Evolutionary conservation across 1,284 basidiomycete species (phyloP).

Genomic region (Moesziomyces sp.): DNA sequence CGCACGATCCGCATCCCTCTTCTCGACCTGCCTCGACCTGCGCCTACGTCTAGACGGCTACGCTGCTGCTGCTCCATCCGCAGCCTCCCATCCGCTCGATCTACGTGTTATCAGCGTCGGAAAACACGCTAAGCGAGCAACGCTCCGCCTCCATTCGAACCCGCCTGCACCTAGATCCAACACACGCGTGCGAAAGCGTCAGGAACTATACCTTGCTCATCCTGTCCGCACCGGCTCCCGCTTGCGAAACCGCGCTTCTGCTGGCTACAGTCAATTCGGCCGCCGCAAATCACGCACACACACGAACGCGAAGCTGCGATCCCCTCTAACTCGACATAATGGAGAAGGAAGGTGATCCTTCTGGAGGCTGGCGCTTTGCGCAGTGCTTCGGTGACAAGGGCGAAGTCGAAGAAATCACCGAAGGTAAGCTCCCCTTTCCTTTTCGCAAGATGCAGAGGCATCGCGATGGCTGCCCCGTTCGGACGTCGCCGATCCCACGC

Average conservation of each 20-base stretch:
- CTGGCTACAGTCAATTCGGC: background rate
- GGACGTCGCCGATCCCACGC: no score
- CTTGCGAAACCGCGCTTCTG: background rate
- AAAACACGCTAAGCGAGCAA: background rate
- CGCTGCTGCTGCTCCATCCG: background rate
- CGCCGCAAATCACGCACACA: background rate
- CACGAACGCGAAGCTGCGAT: background rate
- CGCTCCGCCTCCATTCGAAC: background rate
- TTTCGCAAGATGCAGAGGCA: no score
- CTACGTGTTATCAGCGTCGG: background rate
- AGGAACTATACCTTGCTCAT: background rate
- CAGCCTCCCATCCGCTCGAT: background rate
- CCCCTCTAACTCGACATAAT: slow-evolving; percentile 24
- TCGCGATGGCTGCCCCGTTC: no score
- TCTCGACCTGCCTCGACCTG: background rate
- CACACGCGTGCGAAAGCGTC: background rate
- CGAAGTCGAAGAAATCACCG: slow-evolving; percentile 98
- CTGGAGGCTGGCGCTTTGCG: slow-evolving; percentile 87
- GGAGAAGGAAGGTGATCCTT: slow-evolving; percentile 65
- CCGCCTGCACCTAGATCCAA: background rate
- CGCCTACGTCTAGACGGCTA: background rate
- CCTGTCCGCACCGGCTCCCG: background rate
- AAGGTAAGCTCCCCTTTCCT: slow-evolving; percentile 74
- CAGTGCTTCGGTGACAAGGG: slow-evolving; percentile 88
- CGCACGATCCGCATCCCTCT: background rate